Base-by-base conservation (phyloP, 441 rosid species). In the Pelargonium fulgidum region DNA sequence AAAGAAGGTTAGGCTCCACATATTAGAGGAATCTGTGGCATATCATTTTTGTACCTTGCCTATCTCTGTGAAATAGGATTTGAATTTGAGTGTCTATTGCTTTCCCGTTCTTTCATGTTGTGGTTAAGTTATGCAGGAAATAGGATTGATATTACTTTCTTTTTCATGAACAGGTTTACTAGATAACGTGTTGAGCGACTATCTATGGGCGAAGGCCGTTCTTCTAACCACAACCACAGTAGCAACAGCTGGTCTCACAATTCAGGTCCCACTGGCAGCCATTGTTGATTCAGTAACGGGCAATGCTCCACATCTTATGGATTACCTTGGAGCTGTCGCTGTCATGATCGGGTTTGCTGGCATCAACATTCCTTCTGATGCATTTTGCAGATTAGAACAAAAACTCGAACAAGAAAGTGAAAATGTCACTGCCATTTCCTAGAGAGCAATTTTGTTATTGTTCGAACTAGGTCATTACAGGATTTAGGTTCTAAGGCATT, bases 241-340 rank as follows among this genome's bases (percentile, higher is more conserved):
- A 17, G 99, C 99, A 62, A 85, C 96, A 6, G 97, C 97, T 24
- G 96, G 99, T 68, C 96, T 89, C 24, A 86, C 96, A 12, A 89
- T 93, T 68, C 99, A 93, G 83, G 99, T 93, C 42, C 99, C 96
- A 5, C 66, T 93, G 78, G 99, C 97, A 62, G 99, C 97, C 4
- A 65, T 93, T 56, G 87, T 93, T 0, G 99, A 93, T 75, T 66
- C 87, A 12, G 16, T 91, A 33, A 83, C 77, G 5, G 99, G 96
- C 76, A 85, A 82, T 73, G 82, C 90, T 9, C 96, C 96, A 62
- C 75, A 81, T 70, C 76, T 83, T 68, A 77, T 87, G 69, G 91
- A 88, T 76, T 88, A 84, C 73, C 81, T 91, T 70, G 99, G 99
- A 36, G 95, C 96, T 45, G 70, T 76, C 2, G 92, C 97, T 44